Base-by-base conservation (phyloP, 1,284 basidiomycete species). In the Hemileia vastatrix region DNA sequence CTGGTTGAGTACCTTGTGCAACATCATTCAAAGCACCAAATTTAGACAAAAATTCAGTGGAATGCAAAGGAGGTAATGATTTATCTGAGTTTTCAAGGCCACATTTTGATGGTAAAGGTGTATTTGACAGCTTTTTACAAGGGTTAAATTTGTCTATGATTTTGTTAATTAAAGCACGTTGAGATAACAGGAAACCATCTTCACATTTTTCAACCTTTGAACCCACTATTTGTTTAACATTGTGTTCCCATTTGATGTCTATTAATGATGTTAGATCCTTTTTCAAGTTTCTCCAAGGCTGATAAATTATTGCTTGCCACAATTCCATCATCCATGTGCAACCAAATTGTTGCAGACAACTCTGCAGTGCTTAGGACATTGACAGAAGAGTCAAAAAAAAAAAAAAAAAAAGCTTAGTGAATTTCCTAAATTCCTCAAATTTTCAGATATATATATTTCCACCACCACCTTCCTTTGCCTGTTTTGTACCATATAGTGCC, bases 261-360 rank as follows among this genome's bases (percentile, higher is more conserved):
- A 52, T 6, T 27, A 13, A 27, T 2, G 2, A 2, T 31, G 27
- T 31, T n/a, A 52, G 50, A 31, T 52, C 33, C 2, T 24, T 3
- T n/a, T 6, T 31, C 11, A 2, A 52, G 24, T 15, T 31, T 18
- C 4, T 52, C 3, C 3, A 52, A 6, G n/a, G 18, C 4, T 2
- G 2, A 5, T 3, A 27, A 5, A n/a, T 52, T 19, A 15, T 52
- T 52, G 24, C 50, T 52, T 23, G 33, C 27, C 4, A 52, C 50
- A 6, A 52, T 31, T n/a, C 50, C 50, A 31, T 52, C 50, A 31
- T 52, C 50, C 6, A 52, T 31, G 23, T 52, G 50, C 11, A 52
- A n/a, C 50, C 50, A 52, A 24, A 52, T 52, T n/a, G n/a, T n/a
- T n/a, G n/a, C n/a, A n/a, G n/a, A n/a, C n/a, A n/a, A n/a, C n/a